These are phyloP conservation scores for Taiozyma onychis DNA, from an alignment of 1,139 yeast species.

Conservation along the genomic window DNA sequence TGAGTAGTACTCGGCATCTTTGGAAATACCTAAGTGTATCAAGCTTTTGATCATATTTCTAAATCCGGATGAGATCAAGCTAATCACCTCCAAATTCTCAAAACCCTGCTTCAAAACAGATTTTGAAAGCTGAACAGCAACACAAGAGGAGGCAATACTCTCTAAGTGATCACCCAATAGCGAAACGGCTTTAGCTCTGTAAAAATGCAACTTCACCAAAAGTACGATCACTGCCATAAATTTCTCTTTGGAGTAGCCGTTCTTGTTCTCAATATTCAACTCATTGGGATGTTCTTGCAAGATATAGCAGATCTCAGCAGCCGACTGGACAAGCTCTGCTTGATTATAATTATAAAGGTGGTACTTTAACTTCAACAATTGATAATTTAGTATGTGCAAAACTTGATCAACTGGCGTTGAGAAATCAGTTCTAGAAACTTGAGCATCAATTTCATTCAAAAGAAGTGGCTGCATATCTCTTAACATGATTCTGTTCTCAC, in stretches of 20 bases:
- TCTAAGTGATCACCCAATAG: slow-evolving; percentile 20
- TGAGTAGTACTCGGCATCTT: slow-evolving; percentile 46
- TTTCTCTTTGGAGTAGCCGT: slow-evolving; percentile 5
- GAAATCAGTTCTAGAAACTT: not conserved
- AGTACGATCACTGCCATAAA: slow-evolving; percentile 11
- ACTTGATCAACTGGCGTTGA: slow-evolving; percentile 1
- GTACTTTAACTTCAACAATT: slow-evolving; percentile 13
- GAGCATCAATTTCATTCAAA: not conserved
- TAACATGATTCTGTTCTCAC: slow-evolving; percentile 9
- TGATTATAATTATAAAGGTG: slow-evolving; percentile 11
- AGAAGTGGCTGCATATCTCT: slow-evolving; percentile 1
- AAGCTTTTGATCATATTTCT: slow-evolving; percentile 32
- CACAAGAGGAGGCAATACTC: slow-evolving; percentile 27
- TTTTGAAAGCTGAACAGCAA: slow-evolving; percentile 27
- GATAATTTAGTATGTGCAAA: slow-evolving; percentile 5
- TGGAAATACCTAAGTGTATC: slow-evolving; percentile 44
- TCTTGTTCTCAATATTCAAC: slow-evolving; percentile 12
- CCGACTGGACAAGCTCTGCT: slow-evolving; percentile 4
- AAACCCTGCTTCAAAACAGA: slow-evolving; percentile 27
- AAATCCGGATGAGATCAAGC: slow-evolving; percentile 33
- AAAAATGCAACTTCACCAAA: slow-evolving; percentile 17
- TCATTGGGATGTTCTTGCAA: slow-evolving; percentile 1
- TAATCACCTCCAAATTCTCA: slow-evolving; percentile 34
- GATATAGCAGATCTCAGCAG: slow-evolving; percentile 2
- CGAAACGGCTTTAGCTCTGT: slow-evolving; percentile 19